Evolutionary conservation across 75 land plant genomes (phyloP), one percentile per base, ranked within the genome.

Genomic region (Pinus albicaulis): DNA sequence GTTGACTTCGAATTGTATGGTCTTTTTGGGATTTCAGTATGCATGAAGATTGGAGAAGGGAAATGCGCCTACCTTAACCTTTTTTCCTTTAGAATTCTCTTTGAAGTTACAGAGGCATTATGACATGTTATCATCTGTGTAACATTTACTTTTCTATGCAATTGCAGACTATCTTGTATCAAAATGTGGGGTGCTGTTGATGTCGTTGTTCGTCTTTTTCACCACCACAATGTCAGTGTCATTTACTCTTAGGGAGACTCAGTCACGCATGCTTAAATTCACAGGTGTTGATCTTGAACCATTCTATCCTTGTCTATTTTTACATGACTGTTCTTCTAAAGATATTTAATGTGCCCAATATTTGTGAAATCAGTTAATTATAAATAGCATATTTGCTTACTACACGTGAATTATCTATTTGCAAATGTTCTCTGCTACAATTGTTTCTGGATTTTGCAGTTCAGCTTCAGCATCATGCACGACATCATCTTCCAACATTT

Each of bases 141-240:
- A 55, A 72, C 53, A 48, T 72, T 23, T 15, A 55, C 53, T 52
- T 73, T 77, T 58, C 53, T 64, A 25, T 48, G 23, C 31, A 57
- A 57, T 15, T 89, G 89, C 89, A 98, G 99, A 89, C 55, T 98
- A 95, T 73, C 78, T 98, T 63, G 98, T 98, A 56, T 89, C 91
- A 31, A 98, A 98, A 66, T 98, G 92, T 81, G 98, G 99, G 25
- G 95, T 98, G 56, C 91, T 98, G 57, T 89, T 98, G 62, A 95
- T 95, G 93, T 95, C 99, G 22, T 88, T 98, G 11, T 98, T 98
- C 89, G 99, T 98, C 20, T 98, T 98, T 80, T 98, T 98, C 86
- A 98, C 99, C 38, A 98, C 99, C 58, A 98, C 99, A 13, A 98
- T 98, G 99, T 98, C 99, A 28, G 99, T 98, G 44, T 98, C 99